Conservation (phyloP, 768 basidiomycete species). For the Exsudoporus frostii region DNA sequence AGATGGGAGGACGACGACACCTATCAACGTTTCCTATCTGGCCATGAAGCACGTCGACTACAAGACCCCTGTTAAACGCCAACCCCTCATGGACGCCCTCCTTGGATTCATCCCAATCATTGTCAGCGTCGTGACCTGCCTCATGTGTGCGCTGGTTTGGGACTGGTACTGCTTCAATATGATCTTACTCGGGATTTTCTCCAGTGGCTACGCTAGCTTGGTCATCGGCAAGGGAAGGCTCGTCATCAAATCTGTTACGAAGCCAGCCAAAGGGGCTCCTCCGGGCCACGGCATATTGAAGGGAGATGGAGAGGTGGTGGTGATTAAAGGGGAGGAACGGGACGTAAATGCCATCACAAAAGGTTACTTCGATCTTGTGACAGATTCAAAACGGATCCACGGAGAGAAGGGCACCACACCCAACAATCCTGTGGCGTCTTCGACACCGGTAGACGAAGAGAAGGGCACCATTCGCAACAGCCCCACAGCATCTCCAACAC, state of each 20-base stretch:
- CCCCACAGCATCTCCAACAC: too few relatives aligned
- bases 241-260: constrained; percentile 6
- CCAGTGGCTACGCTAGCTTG: constrained; percentile 26
- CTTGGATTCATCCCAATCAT: constrained; percentile 23
- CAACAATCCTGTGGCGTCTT: too few relatives aligned
- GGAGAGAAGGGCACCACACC: background rate
- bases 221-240: constrained; percentile 28
- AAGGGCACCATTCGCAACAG: too few relatives aligned
- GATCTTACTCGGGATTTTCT: constrained; percentile 33
- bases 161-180: constrained; percentile 34
- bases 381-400: background rate
- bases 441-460: too few relatives aligned
- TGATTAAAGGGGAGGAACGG: constrained; percentile 27
- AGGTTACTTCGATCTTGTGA: constrained; percentile 26
- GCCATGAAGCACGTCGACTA: constrained; percentile 12
- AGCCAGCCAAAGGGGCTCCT: constrained; percentile 20
- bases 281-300: constrained; percentile 30
- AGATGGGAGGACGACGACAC: constrained; percentile 7
- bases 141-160: constrained; percentile 16
- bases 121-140: constrained; percentile 23
- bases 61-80: background rate
- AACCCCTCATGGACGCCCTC: constrained; percentile 1
- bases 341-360: constrained; percentile 30
- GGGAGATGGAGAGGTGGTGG: constrained; percentile 17
- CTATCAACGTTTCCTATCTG: constrained; percentile 17